Conservation (phyloP, 306 rosid genomes). For the Lathyrus oleraceus region DNA sequence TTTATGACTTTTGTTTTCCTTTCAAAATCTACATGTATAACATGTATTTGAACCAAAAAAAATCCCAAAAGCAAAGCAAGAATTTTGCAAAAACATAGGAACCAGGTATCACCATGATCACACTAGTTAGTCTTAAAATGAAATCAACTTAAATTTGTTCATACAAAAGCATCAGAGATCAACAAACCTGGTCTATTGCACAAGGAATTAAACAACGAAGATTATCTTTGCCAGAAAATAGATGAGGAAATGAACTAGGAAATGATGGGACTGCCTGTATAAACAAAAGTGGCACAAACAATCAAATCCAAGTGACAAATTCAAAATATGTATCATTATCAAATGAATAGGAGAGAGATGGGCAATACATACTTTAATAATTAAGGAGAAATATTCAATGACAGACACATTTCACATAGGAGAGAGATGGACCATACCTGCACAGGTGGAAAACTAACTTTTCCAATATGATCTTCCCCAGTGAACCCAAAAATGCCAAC, state of each 20-base stretch:
- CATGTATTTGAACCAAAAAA: slow-evolving; percentile 24
- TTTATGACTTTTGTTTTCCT: slow-evolving; percentile 6
- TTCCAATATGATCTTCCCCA: slow-evolving; percentile 91
- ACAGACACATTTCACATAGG: not conserved
- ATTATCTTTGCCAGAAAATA: slow-evolving; percentile 73
- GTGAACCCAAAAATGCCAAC: slow-evolving; percentile 90
- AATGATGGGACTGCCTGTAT: slow-evolving; percentile 96
- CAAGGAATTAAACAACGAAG: slow-evolving; percentile 94
- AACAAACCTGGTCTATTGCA: slow-evolving; percentile 87
- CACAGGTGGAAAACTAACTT: slow-evolving; percentile 89
- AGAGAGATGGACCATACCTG: slow-evolving; percentile 60
- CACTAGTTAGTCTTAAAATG: slow-evolving; percentile 4
- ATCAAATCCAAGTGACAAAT: slow-evolving; percentile 33
- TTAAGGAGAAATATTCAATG: not conserved
- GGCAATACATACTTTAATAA: not conserved
- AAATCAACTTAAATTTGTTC: not conserved
- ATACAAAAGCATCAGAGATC: slow-evolving; percentile 17
- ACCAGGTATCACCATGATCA: slow-evolving; percentile 7
- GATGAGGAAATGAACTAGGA: slow-evolving; percentile 96
- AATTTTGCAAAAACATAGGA: slow-evolving; percentile 24
- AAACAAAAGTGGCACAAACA: slow-evolving; percentile 31
- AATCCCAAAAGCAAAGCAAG: slow-evolving; percentile 6
- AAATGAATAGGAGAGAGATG: slow-evolving; percentile 4
- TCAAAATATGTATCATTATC: slow-evolving; percentile 21
- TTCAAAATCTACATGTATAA: not conserved